Evolutionary conservation across 2,329 filamentous ascomycete genomes (phyloP).

Genomic region (Didymella pomorum): DNA sequence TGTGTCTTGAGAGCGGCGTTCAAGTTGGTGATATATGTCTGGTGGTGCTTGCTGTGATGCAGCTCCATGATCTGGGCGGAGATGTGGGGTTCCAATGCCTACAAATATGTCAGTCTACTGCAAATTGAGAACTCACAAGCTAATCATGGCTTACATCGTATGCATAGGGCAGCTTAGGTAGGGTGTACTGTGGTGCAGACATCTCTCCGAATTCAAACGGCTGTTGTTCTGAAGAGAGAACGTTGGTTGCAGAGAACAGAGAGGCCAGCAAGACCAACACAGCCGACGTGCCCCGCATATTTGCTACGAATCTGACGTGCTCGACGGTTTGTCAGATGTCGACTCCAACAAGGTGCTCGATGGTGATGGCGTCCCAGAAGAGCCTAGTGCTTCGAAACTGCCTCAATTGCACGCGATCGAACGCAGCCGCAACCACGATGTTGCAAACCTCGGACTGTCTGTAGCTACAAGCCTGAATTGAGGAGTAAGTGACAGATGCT

Average conservation of each 20-base stretch:
- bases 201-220: constrained; percentile 48
- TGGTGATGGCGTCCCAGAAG: constrained; percentile 24
- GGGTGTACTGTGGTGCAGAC: constrained; percentile 60
- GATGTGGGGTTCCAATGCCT: constrained; percentile 78
- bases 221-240: constrained; percentile 43
- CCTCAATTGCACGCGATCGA: constrained; percentile 38
- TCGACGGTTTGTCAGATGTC: constrained; percentile 27
- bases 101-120: constrained; percentile 21
- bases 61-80: constrained; percentile 82
- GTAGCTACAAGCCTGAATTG: too few relatives aligned
- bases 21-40: constrained; percentile 78
- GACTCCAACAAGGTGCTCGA: constrained; percentile 46
- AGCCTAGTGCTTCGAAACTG: constrained; percentile 34
- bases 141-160: constrained; percentile 64
- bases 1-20: constrained; percentile 72
- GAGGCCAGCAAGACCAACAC: constrained; percentile 27
- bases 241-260: constrained; percentile 21
- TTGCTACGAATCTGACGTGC: constrained; percentile 25
- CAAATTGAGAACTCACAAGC: neutral
- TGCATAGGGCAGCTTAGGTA: constrained; percentile 72
- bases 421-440: neutral
- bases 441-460: too few relatives aligned
- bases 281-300: constrained; percentile 36
- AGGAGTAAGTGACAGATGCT: too few relatives aligned
- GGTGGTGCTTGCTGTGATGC: constrained; percentile 81